Percentiles rank a stretch among this genome's conserved stretches.
Conservation (phyloP, 2,329 filamentous ascomycete species). For the Phaeophleospora eucalypticola region DNA sequence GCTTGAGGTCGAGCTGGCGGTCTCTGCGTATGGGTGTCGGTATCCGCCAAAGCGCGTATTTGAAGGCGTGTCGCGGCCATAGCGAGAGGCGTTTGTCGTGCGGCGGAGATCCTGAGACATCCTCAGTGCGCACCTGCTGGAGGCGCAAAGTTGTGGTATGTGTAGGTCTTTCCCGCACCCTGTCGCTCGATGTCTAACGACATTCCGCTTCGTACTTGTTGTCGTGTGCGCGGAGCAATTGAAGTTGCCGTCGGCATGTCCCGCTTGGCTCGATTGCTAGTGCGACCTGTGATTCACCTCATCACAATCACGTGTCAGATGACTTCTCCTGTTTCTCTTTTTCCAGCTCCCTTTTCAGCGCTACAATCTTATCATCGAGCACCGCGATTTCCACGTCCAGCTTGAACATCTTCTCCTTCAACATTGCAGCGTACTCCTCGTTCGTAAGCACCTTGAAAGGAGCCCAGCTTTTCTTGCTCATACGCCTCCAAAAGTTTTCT, state of each 20-base stretch:
- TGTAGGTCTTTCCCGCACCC: too few relatives aligned
- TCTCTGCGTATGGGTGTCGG: neutral
- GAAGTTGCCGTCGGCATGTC: too few relatives aligned
- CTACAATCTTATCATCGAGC: slow-evolving; percentile 69
- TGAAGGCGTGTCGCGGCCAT: neutral
- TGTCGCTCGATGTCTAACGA: too few relatives aligned
- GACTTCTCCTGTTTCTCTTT: slow-evolving; percentile 11
- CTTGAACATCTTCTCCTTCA: slow-evolving; percentile 66
- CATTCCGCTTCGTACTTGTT: too few relatives aligned
- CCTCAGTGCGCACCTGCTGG: too few relatives aligned
- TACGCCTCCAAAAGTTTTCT: slow-evolving; percentile 43
- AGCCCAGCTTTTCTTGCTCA: slow-evolving; percentile 63
- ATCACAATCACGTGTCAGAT: neutral
- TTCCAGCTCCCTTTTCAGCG: slow-evolving; percentile 35
- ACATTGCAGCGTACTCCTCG: slow-evolving; percentile 66
- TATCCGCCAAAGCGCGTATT: neutral
- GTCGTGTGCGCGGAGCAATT: too few relatives aligned
- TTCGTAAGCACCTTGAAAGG: slow-evolving; percentile 68
- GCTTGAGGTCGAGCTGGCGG: neutral
- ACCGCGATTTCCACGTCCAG: slow-evolving; percentile 74
- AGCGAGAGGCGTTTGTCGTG: neutral
- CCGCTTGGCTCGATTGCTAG: neutral
- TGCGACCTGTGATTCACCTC: neutral
- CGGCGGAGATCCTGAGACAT: neutral
- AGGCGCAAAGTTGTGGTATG: too few relatives aligned